phyloP scores from a whole-genome alignment of 306 rosid genomes.

The Vigna nakashimae region DNA sequence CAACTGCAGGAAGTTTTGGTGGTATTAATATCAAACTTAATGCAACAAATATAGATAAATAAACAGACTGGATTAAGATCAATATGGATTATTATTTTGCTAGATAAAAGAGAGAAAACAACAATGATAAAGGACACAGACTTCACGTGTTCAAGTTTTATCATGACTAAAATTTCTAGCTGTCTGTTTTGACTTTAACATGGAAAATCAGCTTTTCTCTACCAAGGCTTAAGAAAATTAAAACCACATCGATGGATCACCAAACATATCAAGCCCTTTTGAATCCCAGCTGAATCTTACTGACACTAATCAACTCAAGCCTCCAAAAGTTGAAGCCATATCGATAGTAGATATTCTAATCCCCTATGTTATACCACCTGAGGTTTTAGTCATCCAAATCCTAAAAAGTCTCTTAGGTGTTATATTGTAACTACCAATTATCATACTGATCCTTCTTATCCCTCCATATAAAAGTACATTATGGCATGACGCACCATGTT shows the following conservation, averaged over 20 bases:
- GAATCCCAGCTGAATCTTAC: neutral
- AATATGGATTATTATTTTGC: conserved; percentile 19
- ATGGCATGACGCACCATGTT: conserved; percentile 24
- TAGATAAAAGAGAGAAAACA: conserved; percentile 17
- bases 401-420: conserved; percentile 1
- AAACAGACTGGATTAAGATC: neutral
- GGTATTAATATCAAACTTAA: neutral
- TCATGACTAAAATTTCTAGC: conserved; percentile 28
- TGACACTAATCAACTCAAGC: conserved; percentile 15
- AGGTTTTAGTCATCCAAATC: conserved; percentile 22
- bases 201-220: conserved; percentile 10
- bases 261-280: conserved; percentile 27
- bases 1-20: neutral
- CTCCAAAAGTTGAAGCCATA: conserved; percentile 28
- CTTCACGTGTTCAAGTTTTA: conserved; percentile 1
- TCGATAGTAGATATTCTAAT: conserved; percentile 25
- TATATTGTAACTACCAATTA: conserved; percentile 5
- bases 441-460: conserved; percentile 29
- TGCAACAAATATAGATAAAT: neutral
- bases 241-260: conserved; percentile 7
- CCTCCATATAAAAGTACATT: conserved; percentile 29
- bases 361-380: conserved; percentile 34
- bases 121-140: conserved; percentile 10
- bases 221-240: conserved; percentile 18
- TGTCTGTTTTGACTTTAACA: conserved; percentile 17